A percentile compares a stretch with the other conserved stretches of the same genome.
phyloP scores from a whole-genome alignment of 2,329 filamentous ascomycete genomes.

The Cladosporium sp. region DNA sequence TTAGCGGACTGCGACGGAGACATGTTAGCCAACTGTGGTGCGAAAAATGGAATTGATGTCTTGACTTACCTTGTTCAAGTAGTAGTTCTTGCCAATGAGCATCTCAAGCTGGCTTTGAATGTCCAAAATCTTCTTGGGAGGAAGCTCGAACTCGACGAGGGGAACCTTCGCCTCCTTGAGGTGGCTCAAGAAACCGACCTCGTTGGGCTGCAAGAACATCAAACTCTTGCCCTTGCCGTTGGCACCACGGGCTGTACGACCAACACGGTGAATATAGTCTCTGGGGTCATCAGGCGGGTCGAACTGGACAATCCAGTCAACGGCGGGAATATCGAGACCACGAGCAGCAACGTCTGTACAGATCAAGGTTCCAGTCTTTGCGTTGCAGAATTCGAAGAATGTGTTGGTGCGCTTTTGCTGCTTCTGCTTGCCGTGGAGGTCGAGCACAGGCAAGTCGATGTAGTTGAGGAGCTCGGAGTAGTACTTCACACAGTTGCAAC shows the following conservation, averaged over 20 bases:
- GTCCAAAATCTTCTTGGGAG: constrained; percentile 84
- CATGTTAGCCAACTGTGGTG: neutral
- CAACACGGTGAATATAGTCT: constrained; percentile 94
- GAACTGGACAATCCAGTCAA: constrained; percentile 96
- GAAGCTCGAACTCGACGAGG: constrained; percentile 95
- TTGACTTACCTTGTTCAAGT: constrained; percentile 74
- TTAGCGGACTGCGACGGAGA: constrained; percentile 55
- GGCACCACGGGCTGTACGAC: constrained; percentile 84
- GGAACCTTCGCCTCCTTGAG: constrained; percentile 90
- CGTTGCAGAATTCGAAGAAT: constrained; percentile 94
- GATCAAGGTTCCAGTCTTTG: constrained; percentile 81
- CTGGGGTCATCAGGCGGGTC: constrained; percentile 63
- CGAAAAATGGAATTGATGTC: neutral
- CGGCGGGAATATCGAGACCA: constrained; percentile 91
- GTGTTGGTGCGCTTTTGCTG: constrained; percentile 98
- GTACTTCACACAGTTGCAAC: constrained; percentile 82
- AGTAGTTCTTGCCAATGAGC: constrained; percentile 93
- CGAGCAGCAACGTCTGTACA: constrained; percentile 96
- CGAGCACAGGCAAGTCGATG: constrained; percentile 87
- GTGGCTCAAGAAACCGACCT: constrained; percentile 89
- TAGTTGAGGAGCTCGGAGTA: constrained; percentile 95
- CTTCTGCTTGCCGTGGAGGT: constrained; percentile 93
- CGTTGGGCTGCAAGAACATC: constrained; percentile 88
- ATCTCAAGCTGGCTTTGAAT: constrained; percentile 82
- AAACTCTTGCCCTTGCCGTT: constrained; percentile 83